Evolutionary conservation across 352 stramenopile genomes (phyloP).

Genomic region (Pythium pyrilobum): DNA sequence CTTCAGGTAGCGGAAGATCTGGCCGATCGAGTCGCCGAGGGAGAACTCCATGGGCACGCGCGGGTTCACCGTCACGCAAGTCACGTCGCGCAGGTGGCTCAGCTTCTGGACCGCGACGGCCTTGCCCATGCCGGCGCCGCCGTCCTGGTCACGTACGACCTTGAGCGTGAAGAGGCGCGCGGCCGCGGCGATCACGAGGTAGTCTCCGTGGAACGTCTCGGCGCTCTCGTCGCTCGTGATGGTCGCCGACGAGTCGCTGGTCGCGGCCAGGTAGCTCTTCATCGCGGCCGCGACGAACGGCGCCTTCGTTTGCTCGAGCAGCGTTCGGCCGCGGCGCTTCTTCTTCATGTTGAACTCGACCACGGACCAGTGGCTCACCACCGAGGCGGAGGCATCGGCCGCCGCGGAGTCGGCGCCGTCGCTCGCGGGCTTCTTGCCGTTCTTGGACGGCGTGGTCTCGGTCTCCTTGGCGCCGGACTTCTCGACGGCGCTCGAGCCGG

Average conservation of each 20-base stretch:
- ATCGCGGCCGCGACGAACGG: slow-evolving; percentile 46
- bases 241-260: neutral
- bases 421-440: neutral
- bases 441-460: slow-evolving; percentile 5
- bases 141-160: slow-evolving; percentile 27
- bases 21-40: slow-evolving; percentile 53
- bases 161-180: slow-evolving; percentile 38
- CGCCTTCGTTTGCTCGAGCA: slow-evolving; percentile 43
- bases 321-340: slow-evolving; percentile 35
- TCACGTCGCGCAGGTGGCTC: slow-evolving; percentile 43
- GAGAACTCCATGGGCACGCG: slow-evolving; percentile 40
- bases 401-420: neutral
- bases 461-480: slow-evolving; percentile 6
- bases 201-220: slow-evolving; percentile 31
- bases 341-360: slow-evolving; percentile 75
- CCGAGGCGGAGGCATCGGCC: neutral
- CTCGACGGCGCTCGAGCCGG: slow-evolving; percentile 8
- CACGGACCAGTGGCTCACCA: slow-evolving; percentile 43
- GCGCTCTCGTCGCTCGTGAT: neutral
- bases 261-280: slow-evolving; percentile 40
- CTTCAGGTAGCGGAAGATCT: slow-evolving; percentile 56
- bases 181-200: slow-evolving; percentile 39
- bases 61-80: slow-evolving; percentile 55
- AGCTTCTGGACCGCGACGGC: slow-evolving; percentile 35
- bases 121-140: slow-evolving; percentile 22